Conservation (phyloP, 768 basidiomycete genomes). For the Phanerochaete carnosa region DNA sequence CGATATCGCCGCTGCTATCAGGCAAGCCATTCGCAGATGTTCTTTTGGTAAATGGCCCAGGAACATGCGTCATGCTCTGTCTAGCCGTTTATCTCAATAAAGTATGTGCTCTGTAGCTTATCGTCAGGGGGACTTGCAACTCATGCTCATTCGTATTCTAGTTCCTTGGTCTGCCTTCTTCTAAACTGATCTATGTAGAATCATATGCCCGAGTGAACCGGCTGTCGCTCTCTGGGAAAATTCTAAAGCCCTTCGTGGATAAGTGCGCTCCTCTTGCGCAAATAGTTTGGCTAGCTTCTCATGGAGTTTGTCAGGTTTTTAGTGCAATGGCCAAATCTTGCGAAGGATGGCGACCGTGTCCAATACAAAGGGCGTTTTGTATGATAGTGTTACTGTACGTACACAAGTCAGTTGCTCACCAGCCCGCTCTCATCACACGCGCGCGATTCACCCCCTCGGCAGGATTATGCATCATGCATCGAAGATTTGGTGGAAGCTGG, state of each 20-base stretch:
- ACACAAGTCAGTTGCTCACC: not conserved
- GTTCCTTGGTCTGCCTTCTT: slow-evolving; percentile 73
- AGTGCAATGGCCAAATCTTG: slow-evolving; percentile 82
- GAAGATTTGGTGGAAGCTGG: not conserved
- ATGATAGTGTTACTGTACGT: slow-evolving; percentile 29
- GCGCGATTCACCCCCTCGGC: too few relatives aligned
- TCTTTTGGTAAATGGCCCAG: slow-evolving; percentile 90
- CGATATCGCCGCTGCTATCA: slow-evolving; percentile 43
- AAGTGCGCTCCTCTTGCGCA: slow-evolving; percentile 39
- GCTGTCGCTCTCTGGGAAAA: slow-evolving; percentile 80
- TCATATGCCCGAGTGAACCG: slow-evolving; percentile 85
- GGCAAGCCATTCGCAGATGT: slow-evolving; percentile 57
- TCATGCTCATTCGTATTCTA: slow-evolving; percentile 28
- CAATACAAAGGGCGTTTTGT: slow-evolving; percentile 67
- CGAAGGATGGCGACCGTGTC: slow-evolving; percentile 37
- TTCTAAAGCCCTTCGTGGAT: slow-evolving; percentile 81
- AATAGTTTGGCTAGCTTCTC: not conserved
- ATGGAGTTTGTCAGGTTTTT: slow-evolving; percentile 56
- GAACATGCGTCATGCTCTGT: slow-evolving; percentile 85
- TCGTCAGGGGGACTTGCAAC: not conserved
- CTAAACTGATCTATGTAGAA: slow-evolving; percentile 84
- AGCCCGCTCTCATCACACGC: not conserved
- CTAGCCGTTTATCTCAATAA: slow-evolving; percentile 66
- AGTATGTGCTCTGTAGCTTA: slow-evolving; percentile 39
- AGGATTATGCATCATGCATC: too few relatives aligned